phyloP scores from a whole-genome alignment of 202 grass and related monocot genomes.

The Cymbopogon flexuosus region DNA sequence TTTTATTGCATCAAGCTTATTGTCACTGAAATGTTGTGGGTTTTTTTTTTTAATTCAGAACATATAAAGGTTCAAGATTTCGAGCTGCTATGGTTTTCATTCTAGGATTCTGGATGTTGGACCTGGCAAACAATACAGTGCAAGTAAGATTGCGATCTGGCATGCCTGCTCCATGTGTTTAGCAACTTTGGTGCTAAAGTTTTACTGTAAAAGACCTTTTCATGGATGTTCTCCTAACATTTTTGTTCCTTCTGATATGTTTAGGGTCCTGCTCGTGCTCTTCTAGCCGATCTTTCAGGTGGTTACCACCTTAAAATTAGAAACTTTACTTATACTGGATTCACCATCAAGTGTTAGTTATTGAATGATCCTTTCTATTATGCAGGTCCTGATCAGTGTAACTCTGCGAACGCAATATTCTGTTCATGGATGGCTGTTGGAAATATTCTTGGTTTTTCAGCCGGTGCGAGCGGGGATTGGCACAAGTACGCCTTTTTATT shows the following conservation, averaged over 20 bases:
- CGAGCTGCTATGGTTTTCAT: slow-evolving; percentile 81
- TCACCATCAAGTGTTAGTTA: not conserved
- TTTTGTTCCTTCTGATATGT: not conserved
- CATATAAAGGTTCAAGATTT: slow-evolving; percentile 81
- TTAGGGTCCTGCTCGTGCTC: slow-evolving; percentile 88
- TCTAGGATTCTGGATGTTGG: slow-evolving; percentile 97
- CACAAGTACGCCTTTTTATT: slow-evolving; percentile 55
- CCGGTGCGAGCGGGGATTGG: slow-evolving; percentile 80
- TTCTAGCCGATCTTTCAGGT: slow-evolving; percentile 96
- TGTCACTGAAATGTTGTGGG: slow-evolving; percentile 7
- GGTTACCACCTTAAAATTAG: slow-evolving; percentile 21
- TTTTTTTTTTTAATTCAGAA: slow-evolving; percentile 29
- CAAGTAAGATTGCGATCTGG: slow-evolving; percentile 63
- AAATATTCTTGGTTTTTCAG: slow-evolving; percentile 84
- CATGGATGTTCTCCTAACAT: not conserved
- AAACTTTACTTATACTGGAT: slow-evolving; percentile 20
- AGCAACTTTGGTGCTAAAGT: not conserved
- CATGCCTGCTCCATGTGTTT: not conserved
- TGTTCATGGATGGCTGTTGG: slow-evolving; percentile 99
- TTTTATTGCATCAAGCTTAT: not conserved
- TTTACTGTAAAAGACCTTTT: slow-evolving; percentile 7
- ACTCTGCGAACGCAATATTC: slow-evolving; percentile 96
- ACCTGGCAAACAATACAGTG: slow-evolving; percentile 98
- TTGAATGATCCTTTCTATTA: slow-evolving; percentile 10
- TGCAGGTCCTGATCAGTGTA: slow-evolving; percentile 83